Conservation (phyloP, 192 early-diverging fungal species). For the Coemansia nantahalensis region DNA sequence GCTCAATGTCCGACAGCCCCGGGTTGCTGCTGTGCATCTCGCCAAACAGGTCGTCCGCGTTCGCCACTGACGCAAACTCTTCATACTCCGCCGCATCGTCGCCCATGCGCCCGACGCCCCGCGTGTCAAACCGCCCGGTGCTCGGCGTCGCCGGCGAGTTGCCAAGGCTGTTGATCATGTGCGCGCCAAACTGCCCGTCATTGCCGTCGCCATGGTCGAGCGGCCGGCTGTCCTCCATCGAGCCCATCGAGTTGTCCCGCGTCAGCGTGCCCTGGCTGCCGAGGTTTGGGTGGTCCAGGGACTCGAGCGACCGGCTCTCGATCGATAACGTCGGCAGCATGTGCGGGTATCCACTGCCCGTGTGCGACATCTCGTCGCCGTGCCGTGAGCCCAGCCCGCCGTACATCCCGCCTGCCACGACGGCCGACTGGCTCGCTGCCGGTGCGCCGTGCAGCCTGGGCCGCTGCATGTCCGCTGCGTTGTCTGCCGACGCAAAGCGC, state of each 20-base stretch:
- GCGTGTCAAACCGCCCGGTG: too few species aligned
- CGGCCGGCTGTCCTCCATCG: conserved; percentile 2
- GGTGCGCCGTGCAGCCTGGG: conserved; percentile 6
- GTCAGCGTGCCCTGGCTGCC: conserved; percentile 38
- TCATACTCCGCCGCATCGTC: conserved; percentile 1
- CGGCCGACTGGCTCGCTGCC: conserved; percentile 57
- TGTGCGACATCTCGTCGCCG: conserved; percentile 6
- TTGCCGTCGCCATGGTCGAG: conserved; percentile 1
- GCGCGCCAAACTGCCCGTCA: conserved; percentile 5
- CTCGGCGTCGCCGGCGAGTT: too few species aligned
- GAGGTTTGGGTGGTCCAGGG: conserved; percentile 48
- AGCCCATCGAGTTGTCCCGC: conserved; percentile 11
- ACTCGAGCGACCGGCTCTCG: conserved; percentile 22
- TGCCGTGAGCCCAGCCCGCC: conserved; percentile 56
- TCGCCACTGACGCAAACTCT: conserved; percentile 8
- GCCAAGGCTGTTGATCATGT: conserved; percentile 22
- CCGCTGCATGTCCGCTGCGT: neutral
- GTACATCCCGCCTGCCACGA: conserved; percentile 53
- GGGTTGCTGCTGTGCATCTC: conserved; percentile 27
- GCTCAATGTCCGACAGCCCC: conserved; percentile 24
- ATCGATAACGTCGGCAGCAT: conserved; percentile 10
- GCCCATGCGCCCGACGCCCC: neutral
- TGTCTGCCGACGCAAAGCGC: conserved; percentile 11
- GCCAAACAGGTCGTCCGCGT: conserved; percentile 33
- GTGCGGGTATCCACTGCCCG: conserved; percentile 1